phyloP scores from a whole-genome alignment of 139 green algal species.

The Chlamydomonas eustigma region DNA sequence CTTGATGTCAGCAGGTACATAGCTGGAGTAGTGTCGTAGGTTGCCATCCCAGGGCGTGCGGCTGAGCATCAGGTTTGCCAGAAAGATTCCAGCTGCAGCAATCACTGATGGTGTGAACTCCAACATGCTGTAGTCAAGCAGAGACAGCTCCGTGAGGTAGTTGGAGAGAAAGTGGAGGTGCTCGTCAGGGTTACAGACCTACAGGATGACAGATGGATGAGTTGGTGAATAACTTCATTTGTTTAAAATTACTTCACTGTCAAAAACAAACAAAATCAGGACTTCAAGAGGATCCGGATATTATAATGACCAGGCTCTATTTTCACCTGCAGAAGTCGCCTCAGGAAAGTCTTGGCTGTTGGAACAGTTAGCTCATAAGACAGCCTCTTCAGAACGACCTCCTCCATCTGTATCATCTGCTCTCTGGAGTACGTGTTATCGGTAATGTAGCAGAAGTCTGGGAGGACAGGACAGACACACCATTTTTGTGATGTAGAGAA shows the following conservation, averaged over 20 bases:
- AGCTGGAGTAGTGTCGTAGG: conserved; percentile 38
- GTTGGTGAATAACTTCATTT: too few relatives aligned
- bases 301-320: too few relatives aligned
- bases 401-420: conserved; percentile 84
- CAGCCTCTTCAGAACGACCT: conserved; percentile 73
- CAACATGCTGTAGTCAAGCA: conserved; percentile 83
- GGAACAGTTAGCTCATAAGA: conserved; percentile 86
- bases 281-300: too few relatives aligned
- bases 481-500: too few relatives aligned
- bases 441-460: conserved; percentile 84
- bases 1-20: conserved; percentile 22
- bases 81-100: conserved; percentile 66
- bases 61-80: conserved; percentile 63
- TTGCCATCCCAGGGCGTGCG: conserved; percentile 31
- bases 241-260: too few relatives aligned
- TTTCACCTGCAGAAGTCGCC: conserved; percentile 48
- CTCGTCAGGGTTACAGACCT: conserved; percentile 48
- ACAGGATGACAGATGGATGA: background rate
- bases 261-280: too few relatives aligned
- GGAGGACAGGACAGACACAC: too few relatives aligned
- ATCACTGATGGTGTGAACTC: conserved; percentile 72
- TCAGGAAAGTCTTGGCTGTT: conserved; percentile 90
- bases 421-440: conserved; percentile 94
- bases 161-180: conserved; percentile 64
- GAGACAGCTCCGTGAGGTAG: conserved; percentile 86